Percentiles rank a stretch among this genome's conserved stretches.
Conservation (phyloP, 257 asterid genomes). For the Nicotiana paniculata region DNA sequence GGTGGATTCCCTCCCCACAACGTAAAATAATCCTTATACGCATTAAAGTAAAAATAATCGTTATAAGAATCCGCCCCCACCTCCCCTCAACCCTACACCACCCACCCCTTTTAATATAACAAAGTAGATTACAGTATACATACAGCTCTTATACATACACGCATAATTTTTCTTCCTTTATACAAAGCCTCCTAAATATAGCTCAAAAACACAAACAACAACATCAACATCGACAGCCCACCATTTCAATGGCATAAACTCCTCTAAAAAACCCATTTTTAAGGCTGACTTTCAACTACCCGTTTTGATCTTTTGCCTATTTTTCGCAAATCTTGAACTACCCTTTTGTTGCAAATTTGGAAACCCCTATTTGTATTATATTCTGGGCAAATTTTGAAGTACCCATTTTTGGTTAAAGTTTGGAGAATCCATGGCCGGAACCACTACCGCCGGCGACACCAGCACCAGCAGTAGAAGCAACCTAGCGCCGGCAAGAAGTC, state of each 20-base stretch:
- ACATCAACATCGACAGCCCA: not conserved
- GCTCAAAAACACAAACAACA: not conserved
- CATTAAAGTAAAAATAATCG: not conserved
- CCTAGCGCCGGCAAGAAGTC: slow-evolving; percentile 16
- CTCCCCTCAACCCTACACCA: not conserved
- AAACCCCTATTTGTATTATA: not conserved
- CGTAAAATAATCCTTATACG: not conserved
- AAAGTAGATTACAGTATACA: not conserved
- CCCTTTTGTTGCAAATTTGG: not conserved
- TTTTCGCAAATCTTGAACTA: not conserved
- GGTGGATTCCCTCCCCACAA: not conserved
- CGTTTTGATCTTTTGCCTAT: not conserved
- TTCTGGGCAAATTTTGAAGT: not conserved
- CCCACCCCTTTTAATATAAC: not conserved
- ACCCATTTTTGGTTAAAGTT: not conserved
- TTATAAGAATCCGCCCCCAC: not conserved
- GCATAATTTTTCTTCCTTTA: not conserved
- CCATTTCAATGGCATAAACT: not conserved
- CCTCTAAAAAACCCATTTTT: not conserved
- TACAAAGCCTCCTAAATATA: not conserved
- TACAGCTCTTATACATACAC: not conserved
- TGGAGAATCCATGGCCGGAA: slow-evolving; percentile 5
- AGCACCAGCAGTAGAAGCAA: slow-evolving; percentile 4
- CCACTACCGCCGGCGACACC: slow-evolving; percentile 3
- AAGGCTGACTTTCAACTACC: not conserved